Base-by-base conservation (phyloP, 2,329 filamentous ascomycete genomes). In the Aspergillus caelatus region DNA sequence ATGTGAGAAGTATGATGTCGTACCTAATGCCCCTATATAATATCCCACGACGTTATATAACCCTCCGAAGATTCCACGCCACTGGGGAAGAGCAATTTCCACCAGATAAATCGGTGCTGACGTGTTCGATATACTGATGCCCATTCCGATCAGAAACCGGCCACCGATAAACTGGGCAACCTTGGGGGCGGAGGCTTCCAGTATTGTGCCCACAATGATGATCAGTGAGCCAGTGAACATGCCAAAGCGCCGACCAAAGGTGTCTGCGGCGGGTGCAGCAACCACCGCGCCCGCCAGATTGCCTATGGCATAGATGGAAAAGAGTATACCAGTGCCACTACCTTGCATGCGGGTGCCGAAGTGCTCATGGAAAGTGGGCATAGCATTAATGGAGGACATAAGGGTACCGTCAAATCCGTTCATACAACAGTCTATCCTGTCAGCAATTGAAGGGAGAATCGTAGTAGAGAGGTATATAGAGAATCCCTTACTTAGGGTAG, bases 301-400 rank as follows among this genome's bases (percentile, higher is more conserved):
- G 21, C 80, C 81, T 50, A 82, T 72, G 34, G 62, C 57, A 41
- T 63, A 81, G 30, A 83, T 81, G 30, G 80, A 76, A 43, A 82
- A 82, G 6, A 82, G 76, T 16, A 82, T 75, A 14, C 81, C 81
- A 0, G 80, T 83, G 19, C 75, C 58, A 26, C 78, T 77, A 10
- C 80, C 80, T 16, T 70, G 68, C 58, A 65, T 62, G 14, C 77
- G 69, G 12, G 80, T 69, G 23, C 70, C 69, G 58, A 80, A 82
- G 62, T 82, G 82, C 5, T 68, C 57, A 1, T 75, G 80, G 59
- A 79, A 82, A 57, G 79, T 78, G 0, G 77, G 76, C 23, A 82
- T 68, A 14, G 78, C 78, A 65, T 83, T 83, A 53, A 83, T 78
- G 11, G 77, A 80, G 12, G 79, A 78, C 78, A 83, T 79, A 2